Conservation (phyloP, 305 asterid genomes). For the Solanum hybrid region DNA sequence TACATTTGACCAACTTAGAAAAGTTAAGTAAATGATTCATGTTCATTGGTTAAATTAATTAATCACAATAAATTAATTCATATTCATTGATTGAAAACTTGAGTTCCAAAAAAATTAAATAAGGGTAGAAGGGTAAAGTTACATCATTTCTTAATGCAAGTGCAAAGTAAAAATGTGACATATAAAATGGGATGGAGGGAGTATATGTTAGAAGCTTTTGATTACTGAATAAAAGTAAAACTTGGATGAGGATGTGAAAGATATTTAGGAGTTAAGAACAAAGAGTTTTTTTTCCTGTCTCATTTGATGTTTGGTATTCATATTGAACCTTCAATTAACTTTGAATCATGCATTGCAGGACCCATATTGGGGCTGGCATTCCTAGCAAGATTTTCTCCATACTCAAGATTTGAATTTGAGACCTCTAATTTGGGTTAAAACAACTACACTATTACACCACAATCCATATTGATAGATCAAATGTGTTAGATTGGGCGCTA, state of each 20-base stretch:
- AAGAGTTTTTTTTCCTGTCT: not conserved
- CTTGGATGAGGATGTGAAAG: not conserved
- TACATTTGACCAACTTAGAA: no score
- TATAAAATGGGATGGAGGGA: no score
- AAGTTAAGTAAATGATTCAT: no score
- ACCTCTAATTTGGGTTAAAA: not conserved
- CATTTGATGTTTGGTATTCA: not conserved
- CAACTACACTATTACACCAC: not conserved
- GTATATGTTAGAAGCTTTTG: not conserved
- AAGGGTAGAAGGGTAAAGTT: no score
- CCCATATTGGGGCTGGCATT: not conserved
- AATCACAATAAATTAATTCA: no score
- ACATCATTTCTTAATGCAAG: no score
- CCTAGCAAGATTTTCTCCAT: not conserved
- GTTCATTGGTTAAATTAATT: no score
- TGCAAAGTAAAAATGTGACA: no score
- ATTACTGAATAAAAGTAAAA: not conserved
- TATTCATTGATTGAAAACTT: no score
- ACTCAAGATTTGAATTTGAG: not conserved
- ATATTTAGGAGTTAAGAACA: not conserved
- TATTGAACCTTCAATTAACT: not conserved
- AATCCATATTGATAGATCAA: not conserved
- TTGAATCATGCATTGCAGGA: not conserved
- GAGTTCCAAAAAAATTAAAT: no score
- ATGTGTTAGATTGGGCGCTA: not conserved